A percentile compares a stretch with the other conserved stretches of the same genome.
Evolutionary conservation across 139 green algal species (phyloP).

Genomic region (Chlamydomonas sp.): DNA sequence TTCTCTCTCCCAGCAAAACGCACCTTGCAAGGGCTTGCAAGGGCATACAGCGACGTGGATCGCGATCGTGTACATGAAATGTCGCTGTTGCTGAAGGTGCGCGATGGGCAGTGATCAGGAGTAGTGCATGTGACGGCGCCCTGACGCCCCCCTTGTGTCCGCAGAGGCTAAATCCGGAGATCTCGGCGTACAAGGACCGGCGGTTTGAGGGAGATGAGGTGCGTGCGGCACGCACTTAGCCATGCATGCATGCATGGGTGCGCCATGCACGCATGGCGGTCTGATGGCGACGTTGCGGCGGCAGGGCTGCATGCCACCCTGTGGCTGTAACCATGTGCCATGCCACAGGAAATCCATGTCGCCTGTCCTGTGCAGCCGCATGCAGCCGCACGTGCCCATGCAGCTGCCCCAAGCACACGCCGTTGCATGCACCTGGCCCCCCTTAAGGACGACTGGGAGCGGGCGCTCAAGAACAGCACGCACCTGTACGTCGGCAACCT

Average conservation of each 20-base stretch:
- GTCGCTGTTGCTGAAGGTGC: slow-evolving; percentile 17
- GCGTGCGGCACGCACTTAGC: background rate
- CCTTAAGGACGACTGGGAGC: slow-evolving; percentile 74
- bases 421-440: too few relatives aligned
- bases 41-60: too few relatives aligned
- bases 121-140: background rate
- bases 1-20: too few relatives aligned
- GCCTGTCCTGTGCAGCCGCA: too few relatives aligned
- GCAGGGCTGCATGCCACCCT: too few relatives aligned
- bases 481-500: slow-evolving; percentile 98
- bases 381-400: too few relatives aligned
- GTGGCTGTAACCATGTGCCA: too few relatives aligned
- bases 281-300: too few relatives aligned
- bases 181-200: slow-evolving; percentile 67
- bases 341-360: too few relatives aligned
- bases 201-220: slow-evolving; percentile 66
- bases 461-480: slow-evolving; percentile 56
- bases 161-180: slow-evolving; percentile 20
- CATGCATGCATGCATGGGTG: background rate
- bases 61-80: slow-evolving; percentile 6
- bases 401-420: background rate
- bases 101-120: background rate
- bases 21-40: too few relatives aligned
- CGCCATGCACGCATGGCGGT: background rate
- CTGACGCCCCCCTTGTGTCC: too few relatives aligned